Percentiles rank a stretch among this genome's conserved stretches.
These are phyloP conservation scores for Sporothrix inflata DNA, from an alignment of 2,329 filamentous ascomycete species.

Conservation along the genomic window DNA sequence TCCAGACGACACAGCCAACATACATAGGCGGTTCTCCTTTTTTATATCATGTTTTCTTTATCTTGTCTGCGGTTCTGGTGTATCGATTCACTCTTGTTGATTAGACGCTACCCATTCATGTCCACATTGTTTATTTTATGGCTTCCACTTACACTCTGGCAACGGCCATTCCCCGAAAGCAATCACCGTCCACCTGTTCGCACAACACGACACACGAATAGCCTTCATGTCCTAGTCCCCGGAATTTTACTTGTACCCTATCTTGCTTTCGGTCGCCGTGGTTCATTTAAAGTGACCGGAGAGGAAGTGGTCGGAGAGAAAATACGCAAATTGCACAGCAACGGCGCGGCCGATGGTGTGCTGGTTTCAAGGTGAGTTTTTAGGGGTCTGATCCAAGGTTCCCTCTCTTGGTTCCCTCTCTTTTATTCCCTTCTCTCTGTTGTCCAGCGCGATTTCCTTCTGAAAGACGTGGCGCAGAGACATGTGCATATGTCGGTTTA, in stretches of 20 bases:
- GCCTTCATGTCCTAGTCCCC: background rate
- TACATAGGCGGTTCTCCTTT: background rate
- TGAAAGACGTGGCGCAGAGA: background rate
- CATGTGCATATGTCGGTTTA: background rate
- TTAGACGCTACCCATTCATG: background rate
- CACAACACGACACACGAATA: background rate
- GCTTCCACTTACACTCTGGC: background rate
- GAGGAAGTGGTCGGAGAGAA: background rate
- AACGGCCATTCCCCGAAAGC: background rate
- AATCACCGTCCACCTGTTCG: background rate
- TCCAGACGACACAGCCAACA: background rate
- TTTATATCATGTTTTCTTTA: background rate
- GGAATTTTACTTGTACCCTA: background rate
- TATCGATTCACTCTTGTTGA: no score
- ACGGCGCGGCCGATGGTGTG: background rate
- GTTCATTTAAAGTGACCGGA: background rate
- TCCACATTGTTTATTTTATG: background rate
- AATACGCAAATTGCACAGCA: background rate
- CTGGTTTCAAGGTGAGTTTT: background rate
- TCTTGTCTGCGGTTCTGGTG: background rate
- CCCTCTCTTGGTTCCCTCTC: background rate
- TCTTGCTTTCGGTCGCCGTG: constrained; percentile 2
- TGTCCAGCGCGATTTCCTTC: background rate
- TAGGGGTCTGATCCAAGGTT: no score
- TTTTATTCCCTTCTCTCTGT: background rate